Percentiles rank a stretch among this genome's conserved stretches.
phyloP scores from a whole-genome alignment of 345 rosid species.

The Excoecaria agallocha region DNA sequence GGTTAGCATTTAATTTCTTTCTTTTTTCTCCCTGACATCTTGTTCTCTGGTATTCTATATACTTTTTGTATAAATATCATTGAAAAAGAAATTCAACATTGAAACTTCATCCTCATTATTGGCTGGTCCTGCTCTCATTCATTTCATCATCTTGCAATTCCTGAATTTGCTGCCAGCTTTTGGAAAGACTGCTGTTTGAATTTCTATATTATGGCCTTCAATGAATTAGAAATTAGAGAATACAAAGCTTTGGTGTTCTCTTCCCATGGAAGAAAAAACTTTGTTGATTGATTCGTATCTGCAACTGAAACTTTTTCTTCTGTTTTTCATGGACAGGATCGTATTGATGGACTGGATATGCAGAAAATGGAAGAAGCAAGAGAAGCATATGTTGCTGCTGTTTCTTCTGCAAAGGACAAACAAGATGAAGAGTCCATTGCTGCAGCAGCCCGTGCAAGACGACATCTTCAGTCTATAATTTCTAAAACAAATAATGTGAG shows the following conservation, averaged over 20 bases:
- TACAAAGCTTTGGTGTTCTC: background rate
- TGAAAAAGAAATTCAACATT: background rate
- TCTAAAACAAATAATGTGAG: slow-evolving; percentile 29
- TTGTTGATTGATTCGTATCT: background rate
- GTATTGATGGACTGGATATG: slow-evolving; percentile 44
- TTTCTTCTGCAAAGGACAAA: slow-evolving; percentile 61
- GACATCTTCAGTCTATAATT: slow-evolving; percentile 61
- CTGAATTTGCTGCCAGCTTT: background rate
- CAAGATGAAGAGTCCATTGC: slow-evolving; percentile 83
- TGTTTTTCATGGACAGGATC: slow-evolving; percentile 43
- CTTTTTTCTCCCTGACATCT: background rate
- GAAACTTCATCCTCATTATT: background rate
- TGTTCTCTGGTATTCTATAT: background rate
- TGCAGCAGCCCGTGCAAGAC: slow-evolving; percentile 69
- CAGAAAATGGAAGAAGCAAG: slow-evolving; percentile 81
- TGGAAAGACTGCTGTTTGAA: background rate
- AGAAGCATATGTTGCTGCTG: slow-evolving; percentile 63
- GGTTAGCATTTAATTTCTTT: background rate
- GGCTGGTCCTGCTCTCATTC: too few relatives aligned
- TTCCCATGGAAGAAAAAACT: background rate
- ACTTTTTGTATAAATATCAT: background rate
- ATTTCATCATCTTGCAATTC: background rate
- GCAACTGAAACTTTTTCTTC: slow-evolving; percentile 5
- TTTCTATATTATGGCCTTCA: background rate
- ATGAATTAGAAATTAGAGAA: background rate